Conservation (phyloP, 139 green algal genomes). For the Trebouxia sp. region DNA sequence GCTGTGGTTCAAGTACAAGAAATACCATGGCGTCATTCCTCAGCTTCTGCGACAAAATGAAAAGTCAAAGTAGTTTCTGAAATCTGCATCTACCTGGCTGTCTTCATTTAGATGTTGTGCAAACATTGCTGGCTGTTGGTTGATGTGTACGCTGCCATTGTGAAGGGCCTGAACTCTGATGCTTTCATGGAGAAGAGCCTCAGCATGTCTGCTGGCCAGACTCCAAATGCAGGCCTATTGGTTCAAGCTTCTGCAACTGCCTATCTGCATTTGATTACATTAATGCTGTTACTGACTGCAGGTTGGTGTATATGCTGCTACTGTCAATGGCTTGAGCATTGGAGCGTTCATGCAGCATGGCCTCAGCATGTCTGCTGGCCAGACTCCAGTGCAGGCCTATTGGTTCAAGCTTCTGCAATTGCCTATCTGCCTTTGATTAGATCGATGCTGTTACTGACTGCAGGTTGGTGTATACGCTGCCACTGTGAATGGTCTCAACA, state of each 20-base stretch:
- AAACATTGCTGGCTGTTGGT: too few species aligned
- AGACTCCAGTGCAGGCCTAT: constrained; percentile 52
- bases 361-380: constrained; percentile 43
- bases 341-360: constrained; percentile 83
- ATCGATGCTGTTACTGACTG: too few species aligned
- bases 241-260: constrained; percentile 58
- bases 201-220: constrained; percentile 43
- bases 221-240: constrained; percentile 58
- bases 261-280: too few species aligned
- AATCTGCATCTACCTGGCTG: too few species aligned
- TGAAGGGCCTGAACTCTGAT: constrained; percentile 75
- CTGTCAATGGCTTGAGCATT: constrained; percentile 73
- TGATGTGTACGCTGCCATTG: constrained; percentile 54
- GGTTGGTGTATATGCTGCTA: constrained; percentile 55
- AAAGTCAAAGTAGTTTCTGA: too few species aligned
- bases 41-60: too few species aligned
- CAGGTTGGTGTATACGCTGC: constrained; percentile 57
- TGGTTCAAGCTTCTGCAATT: constrained; percentile 63
- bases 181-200: constrained; percentile 82
- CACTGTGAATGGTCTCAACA: constrained; percentile 72
- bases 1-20: too few species aligned
- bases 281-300: too few species aligned
- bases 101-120: too few species aligned
- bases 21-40: too few species aligned
- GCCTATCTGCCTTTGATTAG: too few species aligned